Evolutionary conservation across 352 stramenopile genomes (phyloP).

Genomic region (Peronospora destructor): DNA sequence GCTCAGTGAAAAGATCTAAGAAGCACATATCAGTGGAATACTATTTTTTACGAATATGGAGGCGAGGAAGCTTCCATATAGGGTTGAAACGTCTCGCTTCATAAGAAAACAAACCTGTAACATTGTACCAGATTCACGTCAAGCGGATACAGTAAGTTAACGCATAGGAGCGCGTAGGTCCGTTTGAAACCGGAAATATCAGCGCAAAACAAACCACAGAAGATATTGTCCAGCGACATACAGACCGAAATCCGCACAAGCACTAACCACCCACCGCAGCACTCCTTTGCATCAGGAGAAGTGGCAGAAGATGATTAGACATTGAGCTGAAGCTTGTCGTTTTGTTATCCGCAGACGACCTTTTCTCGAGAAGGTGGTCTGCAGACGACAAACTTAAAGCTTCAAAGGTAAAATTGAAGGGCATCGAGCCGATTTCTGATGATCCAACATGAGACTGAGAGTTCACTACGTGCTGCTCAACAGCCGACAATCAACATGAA

Average conservation of each 20-base stretch:
- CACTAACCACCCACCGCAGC: no score
- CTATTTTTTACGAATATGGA: no score
- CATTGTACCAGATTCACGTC: slow-evolving; percentile 24
- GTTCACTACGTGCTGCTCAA: slow-evolving; percentile 12
- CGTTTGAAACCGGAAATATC: no score
- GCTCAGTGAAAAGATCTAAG: slow-evolving; percentile 67
- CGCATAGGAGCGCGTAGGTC: slow-evolving; percentile 15
- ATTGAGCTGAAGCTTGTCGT: slow-evolving; percentile 79
- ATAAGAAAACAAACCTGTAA: slow-evolving; percentile 27
- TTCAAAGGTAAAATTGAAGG: no score
- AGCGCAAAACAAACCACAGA: no score
- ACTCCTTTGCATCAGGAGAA: no score
- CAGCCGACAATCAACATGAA: slow-evolving; percentile 40
- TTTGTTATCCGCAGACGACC: slow-evolving; percentile 83
- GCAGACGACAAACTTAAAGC: slow-evolving; percentile 26
- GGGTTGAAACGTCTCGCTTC: no score
- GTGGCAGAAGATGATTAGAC: slow-evolving; percentile 51
- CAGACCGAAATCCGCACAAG: no score
- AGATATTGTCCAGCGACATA: no score
- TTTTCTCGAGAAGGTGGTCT: slow-evolving; percentile 52
- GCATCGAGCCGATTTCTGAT: slow-evolving; percentile 5
- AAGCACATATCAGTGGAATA: no score
- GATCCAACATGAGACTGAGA: slow-evolving; percentile 12
- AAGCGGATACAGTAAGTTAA: slow-evolving; percentile 18
- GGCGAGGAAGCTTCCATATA: no score